phyloP scores from a whole-genome alignment of 2,329 filamentous ascomycete genomes.

The Stachybotrys echinatus region DNA sequence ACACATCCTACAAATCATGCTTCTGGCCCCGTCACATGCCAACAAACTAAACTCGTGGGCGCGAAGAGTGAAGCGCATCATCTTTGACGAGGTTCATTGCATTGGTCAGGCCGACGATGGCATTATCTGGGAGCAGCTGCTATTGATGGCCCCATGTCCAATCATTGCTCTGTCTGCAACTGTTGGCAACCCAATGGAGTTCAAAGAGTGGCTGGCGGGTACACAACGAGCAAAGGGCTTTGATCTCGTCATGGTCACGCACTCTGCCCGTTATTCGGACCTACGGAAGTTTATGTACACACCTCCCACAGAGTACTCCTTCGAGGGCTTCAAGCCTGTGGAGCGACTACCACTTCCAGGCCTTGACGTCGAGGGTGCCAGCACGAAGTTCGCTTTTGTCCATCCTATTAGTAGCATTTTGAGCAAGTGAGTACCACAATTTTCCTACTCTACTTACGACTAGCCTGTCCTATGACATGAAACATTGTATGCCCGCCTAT shows the following conservation, averaged over 20 bases:
- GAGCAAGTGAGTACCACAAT: slow-evolving; percentile 36
- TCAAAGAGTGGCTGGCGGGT: slow-evolving; percentile 60
- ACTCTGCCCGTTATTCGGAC: slow-evolving; percentile 68
- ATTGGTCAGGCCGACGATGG: slow-evolving; percentile 75
- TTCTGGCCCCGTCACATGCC: slow-evolving; percentile 61
- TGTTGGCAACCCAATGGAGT: slow-evolving; percentile 68
- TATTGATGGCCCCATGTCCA: slow-evolving; percentile 68
- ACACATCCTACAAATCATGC: slow-evolving; percentile 74
- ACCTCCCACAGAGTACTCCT: slow-evolving; percentile 40
- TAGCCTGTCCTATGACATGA: too few relatives aligned
- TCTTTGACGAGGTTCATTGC: slow-evolving; percentile 78
- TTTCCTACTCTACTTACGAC: neutral
- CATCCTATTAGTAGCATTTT: slow-evolving; percentile 62
- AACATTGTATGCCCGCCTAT: too few relatives aligned
- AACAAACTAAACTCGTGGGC: slow-evolving; percentile 53
- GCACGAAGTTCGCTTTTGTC: slow-evolving; percentile 50
- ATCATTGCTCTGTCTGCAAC: slow-evolving; percentile 78
- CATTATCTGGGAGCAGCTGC: slow-evolving; percentile 71
- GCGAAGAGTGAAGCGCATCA: slow-evolving; percentile 64
- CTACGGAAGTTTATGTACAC: slow-evolving; percentile 68
- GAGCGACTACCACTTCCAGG: slow-evolving; percentile 38
- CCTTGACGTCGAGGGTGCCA: slow-evolving; percentile 36
- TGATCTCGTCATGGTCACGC: slow-evolving; percentile 62
- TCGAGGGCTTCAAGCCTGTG: slow-evolving; percentile 43
- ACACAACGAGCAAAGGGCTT: slow-evolving; percentile 60